These are phyloP conservation scores for Neofusicoccum ribis DNA, from an alignment of 2,329 filamentous ascomycete species.

Conservation along the genomic window DNA sequence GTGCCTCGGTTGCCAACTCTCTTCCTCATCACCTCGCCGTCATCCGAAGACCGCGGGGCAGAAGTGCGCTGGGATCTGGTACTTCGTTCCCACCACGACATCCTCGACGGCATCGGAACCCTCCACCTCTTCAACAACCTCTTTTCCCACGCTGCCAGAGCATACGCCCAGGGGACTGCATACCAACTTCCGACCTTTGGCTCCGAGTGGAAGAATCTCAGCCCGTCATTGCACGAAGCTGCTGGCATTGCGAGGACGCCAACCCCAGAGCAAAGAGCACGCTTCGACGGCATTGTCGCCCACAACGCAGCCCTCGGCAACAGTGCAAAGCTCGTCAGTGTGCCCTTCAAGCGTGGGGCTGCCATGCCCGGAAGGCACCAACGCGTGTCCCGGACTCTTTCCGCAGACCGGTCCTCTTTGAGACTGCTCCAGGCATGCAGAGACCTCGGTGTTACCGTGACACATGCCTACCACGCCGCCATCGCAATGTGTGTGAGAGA, in stretches of 20 bases:
- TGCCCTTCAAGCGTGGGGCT: conserved; percentile 18
- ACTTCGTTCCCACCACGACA: conserved; percentile 41
- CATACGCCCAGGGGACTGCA: conserved; percentile 21
- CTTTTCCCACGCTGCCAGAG: conserved; percentile 26
- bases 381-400: conserved; percentile 19
- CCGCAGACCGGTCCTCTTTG: conserved; percentile 3
- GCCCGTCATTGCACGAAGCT: conserved; percentile 21
- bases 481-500: conserved; percentile 21
- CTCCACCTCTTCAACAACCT: conserved; percentile 38
- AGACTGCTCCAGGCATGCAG: conserved; percentile 21
- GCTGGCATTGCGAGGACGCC: conserved; percentile 14
- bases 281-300: background rate
- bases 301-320: background rate
- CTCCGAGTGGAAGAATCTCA: conserved; percentile 32
- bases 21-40: conserved; percentile 31
- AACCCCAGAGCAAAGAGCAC: background rate
- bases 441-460: conserved; percentile 17
- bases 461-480: conserved; percentile 23
- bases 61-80: conserved; percentile 34
- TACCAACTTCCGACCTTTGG: conserved; percentile 24
- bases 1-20: conserved; percentile 35
- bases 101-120: conserved; percentile 45
- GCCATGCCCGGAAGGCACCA: conserved; percentile 21
- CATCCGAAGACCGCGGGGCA: background rate
- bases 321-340: conserved; percentile 3